These are phyloP conservation scores for Pichia sporocuriosa DNA, from an alignment of 805 yeast species.

Conservation along the genomic window DNA sequence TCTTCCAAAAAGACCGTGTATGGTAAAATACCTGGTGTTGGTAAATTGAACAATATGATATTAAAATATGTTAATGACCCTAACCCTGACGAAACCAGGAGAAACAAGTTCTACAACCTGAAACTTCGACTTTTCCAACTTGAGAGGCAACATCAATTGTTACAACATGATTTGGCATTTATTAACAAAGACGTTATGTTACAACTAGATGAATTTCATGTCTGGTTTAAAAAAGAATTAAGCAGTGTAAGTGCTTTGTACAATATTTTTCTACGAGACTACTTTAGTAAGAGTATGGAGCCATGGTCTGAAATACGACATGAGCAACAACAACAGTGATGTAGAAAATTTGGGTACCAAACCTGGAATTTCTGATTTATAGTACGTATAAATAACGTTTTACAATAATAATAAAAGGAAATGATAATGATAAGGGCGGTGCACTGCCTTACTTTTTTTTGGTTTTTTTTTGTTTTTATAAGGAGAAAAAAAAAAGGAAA, in stretches of 20 bases:
- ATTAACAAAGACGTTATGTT: conserved; percentile 22
- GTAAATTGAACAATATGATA: conserved; percentile 29
- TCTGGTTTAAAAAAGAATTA: conserved; percentile 27
- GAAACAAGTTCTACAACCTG: conserved; percentile 25
- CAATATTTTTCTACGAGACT: conserved; percentile 1
- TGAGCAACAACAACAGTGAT: too few species aligned
- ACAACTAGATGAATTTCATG: conserved; percentile 26
- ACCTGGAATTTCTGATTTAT: too few species aligned
- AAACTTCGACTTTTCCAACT: conserved; percentile 27
- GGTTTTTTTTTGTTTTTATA: too few species aligned
- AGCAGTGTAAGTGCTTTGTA: conserved; percentile 18
- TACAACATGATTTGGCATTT: conserved; percentile 20
- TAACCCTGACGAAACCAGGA: conserved; percentile 31
- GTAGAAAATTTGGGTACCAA: too few species aligned
- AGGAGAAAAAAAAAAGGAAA: too few species aligned
- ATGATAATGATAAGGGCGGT: too few species aligned
- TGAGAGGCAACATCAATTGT: conserved; percentile 25
- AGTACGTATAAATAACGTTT: too few species aligned
- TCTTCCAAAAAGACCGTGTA: conserved; percentile 23
- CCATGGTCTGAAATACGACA: conserved; percentile 7
- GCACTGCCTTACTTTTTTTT: too few species aligned
- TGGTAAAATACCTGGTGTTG: conserved; percentile 32
- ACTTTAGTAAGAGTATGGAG: conserved; percentile 5
- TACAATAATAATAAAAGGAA: too few species aligned
- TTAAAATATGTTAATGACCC: conserved; percentile 29